phyloP scores from a whole-genome alignment of 331 rosid species.

The Ulmus americana region DNA sequence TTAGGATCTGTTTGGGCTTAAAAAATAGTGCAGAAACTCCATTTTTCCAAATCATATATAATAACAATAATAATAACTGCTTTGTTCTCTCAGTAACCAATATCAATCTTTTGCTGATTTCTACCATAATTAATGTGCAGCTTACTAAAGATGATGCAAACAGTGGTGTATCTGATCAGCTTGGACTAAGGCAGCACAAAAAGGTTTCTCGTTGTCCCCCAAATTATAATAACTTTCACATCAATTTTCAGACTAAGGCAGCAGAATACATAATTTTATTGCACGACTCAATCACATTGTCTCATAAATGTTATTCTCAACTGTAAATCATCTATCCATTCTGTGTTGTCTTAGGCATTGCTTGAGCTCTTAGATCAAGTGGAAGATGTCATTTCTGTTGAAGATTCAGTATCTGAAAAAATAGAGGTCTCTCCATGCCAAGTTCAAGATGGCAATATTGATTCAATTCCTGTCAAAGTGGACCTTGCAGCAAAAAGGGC shows the following conservation, averaged over 20 bases:
- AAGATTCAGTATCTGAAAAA: constrained; percentile 33
- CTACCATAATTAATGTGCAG: constrained; percentile 35
- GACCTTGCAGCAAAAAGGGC: constrained; percentile 30
- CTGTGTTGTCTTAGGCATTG: constrained; percentile 47
- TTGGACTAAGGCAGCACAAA: constrained; percentile 56
- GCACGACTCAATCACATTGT: too few species aligned
- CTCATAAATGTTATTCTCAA: not conserved
- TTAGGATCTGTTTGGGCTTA: constrained; percentile 10
- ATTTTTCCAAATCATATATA: not conserved
- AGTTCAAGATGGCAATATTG: constrained; percentile 30
- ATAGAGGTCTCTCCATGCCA: constrained; percentile 32
- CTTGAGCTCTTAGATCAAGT: constrained; percentile 95
- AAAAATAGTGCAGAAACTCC: not conserved
- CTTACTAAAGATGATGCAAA: constrained; percentile 36
- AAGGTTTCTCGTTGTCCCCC: constrained; percentile 41
- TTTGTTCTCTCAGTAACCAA: not conserved
- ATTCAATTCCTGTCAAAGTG: constrained; percentile 26
- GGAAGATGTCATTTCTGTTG: constrained; percentile 77
- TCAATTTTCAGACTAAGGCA: not conserved
- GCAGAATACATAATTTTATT: too few species aligned
- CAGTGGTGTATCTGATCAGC: constrained; percentile 39
- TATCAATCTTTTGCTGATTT: constrained; percentile 22
- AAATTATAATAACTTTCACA: not conserved
- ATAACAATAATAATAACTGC: not conserved
- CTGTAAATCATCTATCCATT: not conserved